Evolutionary conservation across 1,139 yeast genomes (phyloP).

Genomic region (Lodderomyces margitis): DNA sequence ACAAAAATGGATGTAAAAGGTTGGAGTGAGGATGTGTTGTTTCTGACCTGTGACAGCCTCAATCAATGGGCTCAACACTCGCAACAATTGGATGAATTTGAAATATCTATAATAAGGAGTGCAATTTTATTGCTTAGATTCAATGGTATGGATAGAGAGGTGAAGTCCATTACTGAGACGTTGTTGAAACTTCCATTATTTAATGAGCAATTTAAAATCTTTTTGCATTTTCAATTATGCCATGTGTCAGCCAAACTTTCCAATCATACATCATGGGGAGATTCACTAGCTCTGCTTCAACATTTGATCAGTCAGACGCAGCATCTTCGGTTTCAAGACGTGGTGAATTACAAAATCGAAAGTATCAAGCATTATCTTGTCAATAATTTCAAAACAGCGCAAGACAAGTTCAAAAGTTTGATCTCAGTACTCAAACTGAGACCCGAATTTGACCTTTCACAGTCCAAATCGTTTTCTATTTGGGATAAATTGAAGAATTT

Average conservation of each 20-base stretch:
- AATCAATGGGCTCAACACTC: constrained; percentile 6
- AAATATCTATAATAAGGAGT: constrained; percentile 28
- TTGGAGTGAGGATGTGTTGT: constrained; percentile 21
- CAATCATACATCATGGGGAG: constrained; percentile 15
- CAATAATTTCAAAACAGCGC: constrained; percentile 18
- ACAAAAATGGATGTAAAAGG: constrained; percentile 1
- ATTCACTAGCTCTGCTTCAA: constrained; percentile 11
- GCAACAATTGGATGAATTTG: constrained; percentile 16
- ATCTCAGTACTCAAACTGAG: constrained; percentile 19
- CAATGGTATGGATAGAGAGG: constrained; percentile 31
- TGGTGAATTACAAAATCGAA: constrained; percentile 28
- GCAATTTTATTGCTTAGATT: constrained; percentile 36
- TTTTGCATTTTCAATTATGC: constrained; percentile 17
- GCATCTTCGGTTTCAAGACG: constrained; percentile 14
- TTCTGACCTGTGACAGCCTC: constrained; percentile 12
- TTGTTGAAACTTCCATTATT: not conserved
- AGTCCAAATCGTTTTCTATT: constrained; percentile 18
- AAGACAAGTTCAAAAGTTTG: constrained; percentile 18
- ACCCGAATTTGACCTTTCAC: constrained; percentile 27
- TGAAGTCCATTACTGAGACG: constrained; percentile 11
- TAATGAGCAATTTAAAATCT: constrained; percentile 10
- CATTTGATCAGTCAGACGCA: constrained; percentile 15
- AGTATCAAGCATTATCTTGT: constrained; percentile 29
- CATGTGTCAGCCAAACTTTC: constrained; percentile 15
- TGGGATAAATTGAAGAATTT: constrained; percentile 31